phyloP scores from a whole-genome alignment of 805 yeast species.

The Teunomyces stri region DNA sequence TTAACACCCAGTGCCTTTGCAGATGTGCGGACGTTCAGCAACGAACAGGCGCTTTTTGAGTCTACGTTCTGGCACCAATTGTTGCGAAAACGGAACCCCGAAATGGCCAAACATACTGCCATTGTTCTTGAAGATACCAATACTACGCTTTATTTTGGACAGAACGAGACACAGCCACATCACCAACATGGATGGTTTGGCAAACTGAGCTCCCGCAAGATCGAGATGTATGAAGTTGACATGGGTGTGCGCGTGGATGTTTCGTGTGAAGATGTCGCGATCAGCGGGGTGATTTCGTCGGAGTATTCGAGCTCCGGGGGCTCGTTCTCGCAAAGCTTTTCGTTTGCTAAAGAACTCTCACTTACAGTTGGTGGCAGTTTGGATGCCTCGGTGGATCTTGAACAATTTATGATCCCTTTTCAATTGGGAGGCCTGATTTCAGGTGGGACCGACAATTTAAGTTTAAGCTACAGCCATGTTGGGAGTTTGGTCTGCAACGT shows the following conservation, averaged over 20 bases:
- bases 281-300: constrained; percentile 17
- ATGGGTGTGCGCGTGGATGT: constrained; percentile 11
- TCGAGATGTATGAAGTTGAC: constrained; percentile 18
- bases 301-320: constrained; percentile 16
- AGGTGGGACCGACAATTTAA: constrained; percentile 10
- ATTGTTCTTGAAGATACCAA: constrained; percentile 9
- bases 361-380: neutral
- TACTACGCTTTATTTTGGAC: constrained; percentile 9
- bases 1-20: neutral
- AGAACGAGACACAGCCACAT: constrained; percentile 2
- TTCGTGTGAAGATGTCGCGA: constrained; percentile 11
- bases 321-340: constrained; percentile 13
- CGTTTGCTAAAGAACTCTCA: constrained; percentile 3
- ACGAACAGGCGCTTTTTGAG: constrained; percentile 6
- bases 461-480: constrained; percentile 8
- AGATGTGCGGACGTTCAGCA: constrained; percentile 3
- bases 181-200: neutral
- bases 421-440: constrained; percentile 5
- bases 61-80: constrained; percentile 13
- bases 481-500: constrained; percentile 17
- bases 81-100: constrained; percentile 5
- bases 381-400: neutral
- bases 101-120: constrained; percentile 6
- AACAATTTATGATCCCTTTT: neutral
- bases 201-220: constrained; percentile 1